A percentile compares a stretch with the other conserved stretches of the same genome.
Evolutionary conservation across 208 protist genomes (phyloP).

Genomic region (Leishmania major): DNA sequence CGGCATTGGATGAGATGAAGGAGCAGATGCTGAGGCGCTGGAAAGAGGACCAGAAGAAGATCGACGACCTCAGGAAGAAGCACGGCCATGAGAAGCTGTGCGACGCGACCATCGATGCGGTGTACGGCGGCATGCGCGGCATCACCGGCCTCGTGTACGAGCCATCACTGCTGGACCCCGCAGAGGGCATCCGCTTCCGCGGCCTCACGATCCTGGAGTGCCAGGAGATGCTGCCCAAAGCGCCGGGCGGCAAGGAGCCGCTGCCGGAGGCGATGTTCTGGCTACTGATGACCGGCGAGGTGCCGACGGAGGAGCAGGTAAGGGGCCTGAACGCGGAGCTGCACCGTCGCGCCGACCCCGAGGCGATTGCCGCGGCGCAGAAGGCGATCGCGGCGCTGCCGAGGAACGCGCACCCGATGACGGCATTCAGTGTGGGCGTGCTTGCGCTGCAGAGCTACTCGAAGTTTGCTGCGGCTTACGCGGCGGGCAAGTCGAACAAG

Average conservation of each 20-base stretch:
- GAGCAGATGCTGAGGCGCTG: conserved; percentile 38
- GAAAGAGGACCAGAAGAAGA: conserved; percentile 52
- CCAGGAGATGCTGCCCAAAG: conserved; percentile 92
- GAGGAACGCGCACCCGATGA: conserved; percentile 96
- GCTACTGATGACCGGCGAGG: conserved; percentile 96
- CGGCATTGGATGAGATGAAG: conserved; percentile 65
- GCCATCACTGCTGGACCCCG: conserved; percentile 95
- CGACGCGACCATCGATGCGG: conserved; percentile 87
- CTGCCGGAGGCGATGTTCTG: conserved; percentile 96
- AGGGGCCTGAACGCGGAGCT: conserved; percentile 84
- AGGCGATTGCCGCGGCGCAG: conserved; percentile 67
- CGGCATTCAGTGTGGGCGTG: conserved; percentile 83
- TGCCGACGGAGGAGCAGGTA: conserved; percentile 90
- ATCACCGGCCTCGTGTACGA: conserved; percentile 97
- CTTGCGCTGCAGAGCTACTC: conserved; percentile 93
- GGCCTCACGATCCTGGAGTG: conserved; percentile 96
- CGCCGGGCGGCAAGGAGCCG: conserved; percentile 83
- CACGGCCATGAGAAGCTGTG: conserved; percentile 88
- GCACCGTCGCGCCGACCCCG: conserved; percentile 67
- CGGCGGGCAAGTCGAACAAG: conserved; percentile 90
- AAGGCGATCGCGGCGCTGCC: conserved; percentile 91
- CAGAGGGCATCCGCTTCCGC: conserved; percentile 97
- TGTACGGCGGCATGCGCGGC: conserved; percentile 96
- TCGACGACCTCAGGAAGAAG: conserved; percentile 84
- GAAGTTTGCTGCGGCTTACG: conserved; percentile 95